Percentiles rank a stretch among this genome's conserved stretches.
These are phyloP conservation scores for Candida stauntonica DNA, from an alignment of 805 yeast species.

Conservation along the genomic window DNA sequence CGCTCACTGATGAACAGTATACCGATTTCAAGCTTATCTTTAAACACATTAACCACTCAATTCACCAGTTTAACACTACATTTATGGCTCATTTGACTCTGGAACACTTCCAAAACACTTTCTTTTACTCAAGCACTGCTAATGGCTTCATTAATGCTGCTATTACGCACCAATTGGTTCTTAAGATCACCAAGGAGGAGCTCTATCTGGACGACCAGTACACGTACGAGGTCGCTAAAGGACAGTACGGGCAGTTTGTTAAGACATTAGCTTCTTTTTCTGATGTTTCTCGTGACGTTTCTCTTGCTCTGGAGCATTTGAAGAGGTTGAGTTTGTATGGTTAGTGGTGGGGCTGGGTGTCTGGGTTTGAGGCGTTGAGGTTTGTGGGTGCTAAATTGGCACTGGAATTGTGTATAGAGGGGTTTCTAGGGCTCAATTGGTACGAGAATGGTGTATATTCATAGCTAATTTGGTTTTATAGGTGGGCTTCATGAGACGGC, in stretches of 20 bases:
- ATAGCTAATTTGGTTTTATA: too few relatives aligned
- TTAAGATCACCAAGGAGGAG: slow-evolving; percentile 16
- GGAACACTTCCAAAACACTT: slow-evolving; percentile 18
- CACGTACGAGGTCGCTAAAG: slow-evolving; percentile 2
- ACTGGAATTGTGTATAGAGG: too few relatives aligned
- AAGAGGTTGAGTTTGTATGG: slow-evolving; percentile 5
- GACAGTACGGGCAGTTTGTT: slow-evolving; percentile 7
- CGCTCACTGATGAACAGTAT: slow-evolving; percentile 9
- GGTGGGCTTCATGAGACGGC: too few relatives aligned
- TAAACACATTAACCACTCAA: slow-evolving; percentile 12
- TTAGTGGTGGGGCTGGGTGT: too few relatives aligned
- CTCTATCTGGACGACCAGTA: slow-evolving; percentile 19
- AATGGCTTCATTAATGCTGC: slow-evolving; percentile 23
- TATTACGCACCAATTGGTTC: slow-evolving; percentile 16
- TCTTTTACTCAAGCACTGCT: slow-evolving; percentile 11
- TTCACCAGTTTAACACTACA: slow-evolving; percentile 16
- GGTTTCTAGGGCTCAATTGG: too few relatives aligned
- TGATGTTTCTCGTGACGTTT: slow-evolving; percentile 2
- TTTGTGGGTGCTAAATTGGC: too few relatives aligned
- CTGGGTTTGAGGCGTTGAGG: too few relatives aligned
- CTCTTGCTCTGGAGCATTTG: slow-evolving; percentile 9
- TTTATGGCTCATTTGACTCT: slow-evolving; percentile 20
- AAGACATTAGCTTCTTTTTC: slow-evolving; percentile 3
- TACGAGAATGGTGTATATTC: too few relatives aligned
- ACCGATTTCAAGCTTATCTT: slow-evolving; percentile 16